These are phyloP conservation scores for Dictyostelium discoideum DNA, from an alignment of 78 protist species.

Conservation along the genomic window DNA sequence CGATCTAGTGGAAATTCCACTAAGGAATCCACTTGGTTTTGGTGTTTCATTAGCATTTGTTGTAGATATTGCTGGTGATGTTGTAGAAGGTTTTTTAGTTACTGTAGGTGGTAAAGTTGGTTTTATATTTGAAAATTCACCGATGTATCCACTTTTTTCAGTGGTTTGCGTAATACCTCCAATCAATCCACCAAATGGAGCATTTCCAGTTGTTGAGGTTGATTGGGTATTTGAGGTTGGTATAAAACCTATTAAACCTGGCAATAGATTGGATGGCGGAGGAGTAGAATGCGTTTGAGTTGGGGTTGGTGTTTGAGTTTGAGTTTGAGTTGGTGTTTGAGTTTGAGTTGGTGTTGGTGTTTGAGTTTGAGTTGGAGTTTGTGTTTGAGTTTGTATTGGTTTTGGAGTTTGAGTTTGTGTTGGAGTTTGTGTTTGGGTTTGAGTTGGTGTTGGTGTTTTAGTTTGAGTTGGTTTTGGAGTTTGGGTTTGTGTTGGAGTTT, in stretches of 20 bases:
- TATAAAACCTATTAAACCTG: background rate
- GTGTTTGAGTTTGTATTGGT: too few relatives aligned
- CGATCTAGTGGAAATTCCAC: too few relatives aligned
- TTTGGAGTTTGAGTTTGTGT: background rate
- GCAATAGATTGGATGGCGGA: background rate
- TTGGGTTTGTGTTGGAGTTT: background rate
- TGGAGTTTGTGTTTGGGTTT: background rate
- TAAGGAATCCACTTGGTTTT: too few relatives aligned
- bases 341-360: background rate
- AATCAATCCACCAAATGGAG: background rate
- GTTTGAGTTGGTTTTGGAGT: background rate
- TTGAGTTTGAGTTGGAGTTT: background rate
- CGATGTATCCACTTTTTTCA: background rate
- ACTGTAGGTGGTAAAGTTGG: background rate
- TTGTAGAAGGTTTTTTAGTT: background rate
- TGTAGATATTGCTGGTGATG: background rate
- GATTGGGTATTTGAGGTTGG: background rate
- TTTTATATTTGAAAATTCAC: background rate
- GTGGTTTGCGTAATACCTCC: background rate
- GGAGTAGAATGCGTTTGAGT: background rate
- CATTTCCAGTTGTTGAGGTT: background rate
- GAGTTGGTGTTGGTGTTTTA: background rate
- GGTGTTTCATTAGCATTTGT: too few relatives aligned
- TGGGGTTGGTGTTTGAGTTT: background rate
- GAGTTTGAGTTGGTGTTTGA: background rate